phyloP scores from a whole-genome alignment of 208 protist species.

The Perkinsela sp. region DNA sequence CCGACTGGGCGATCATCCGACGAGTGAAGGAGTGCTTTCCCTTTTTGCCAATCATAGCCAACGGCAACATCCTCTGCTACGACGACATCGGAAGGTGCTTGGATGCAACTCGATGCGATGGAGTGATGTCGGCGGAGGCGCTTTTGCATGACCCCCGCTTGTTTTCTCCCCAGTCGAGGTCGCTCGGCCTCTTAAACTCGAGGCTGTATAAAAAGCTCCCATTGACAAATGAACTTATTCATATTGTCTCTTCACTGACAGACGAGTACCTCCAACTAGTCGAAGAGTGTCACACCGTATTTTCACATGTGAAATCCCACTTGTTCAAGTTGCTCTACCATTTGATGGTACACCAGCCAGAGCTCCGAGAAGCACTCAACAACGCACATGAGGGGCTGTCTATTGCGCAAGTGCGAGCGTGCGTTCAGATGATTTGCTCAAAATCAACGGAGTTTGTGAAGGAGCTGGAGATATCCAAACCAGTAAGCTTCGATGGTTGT shows the following conservation, averaged over 20 bases:
- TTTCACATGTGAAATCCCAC: conserved; percentile 44
- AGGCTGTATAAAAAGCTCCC: neutral
- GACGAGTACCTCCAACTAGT: conserved; percentile 20
- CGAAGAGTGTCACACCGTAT: conserved; percentile 15
- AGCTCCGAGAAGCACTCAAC: neutral
- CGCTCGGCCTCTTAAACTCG: conserved; percentile 6
- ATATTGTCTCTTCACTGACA: conserved; percentile 5
- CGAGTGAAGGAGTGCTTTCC: conserved; percentile 12
- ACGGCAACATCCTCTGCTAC: conserved; percentile 44
- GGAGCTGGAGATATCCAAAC: no score
- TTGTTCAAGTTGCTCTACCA: conserved; percentile 60
- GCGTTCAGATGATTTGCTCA: neutral
- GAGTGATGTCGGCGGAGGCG: conserved; percentile 54
- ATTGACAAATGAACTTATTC: conserved; percentile 1
- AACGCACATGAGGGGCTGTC: neutral
- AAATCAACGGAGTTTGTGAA: no score
- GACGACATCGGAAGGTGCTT: conserved; percentile 23
- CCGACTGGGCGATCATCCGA: conserved; percentile 30
- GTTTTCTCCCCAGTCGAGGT: conserved; percentile 14
- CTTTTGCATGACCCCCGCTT: conserved; percentile 47
- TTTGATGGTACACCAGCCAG: neutral
- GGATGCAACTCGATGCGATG: conserved; percentile 17
- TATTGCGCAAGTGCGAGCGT: neutral
- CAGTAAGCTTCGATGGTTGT: no score
- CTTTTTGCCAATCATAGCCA: conserved; percentile 39